Evolutionary conservation across 129 eudicot genomes (phyloP).

Genomic region (Pseudognaphalium luteoalbum): DNA sequence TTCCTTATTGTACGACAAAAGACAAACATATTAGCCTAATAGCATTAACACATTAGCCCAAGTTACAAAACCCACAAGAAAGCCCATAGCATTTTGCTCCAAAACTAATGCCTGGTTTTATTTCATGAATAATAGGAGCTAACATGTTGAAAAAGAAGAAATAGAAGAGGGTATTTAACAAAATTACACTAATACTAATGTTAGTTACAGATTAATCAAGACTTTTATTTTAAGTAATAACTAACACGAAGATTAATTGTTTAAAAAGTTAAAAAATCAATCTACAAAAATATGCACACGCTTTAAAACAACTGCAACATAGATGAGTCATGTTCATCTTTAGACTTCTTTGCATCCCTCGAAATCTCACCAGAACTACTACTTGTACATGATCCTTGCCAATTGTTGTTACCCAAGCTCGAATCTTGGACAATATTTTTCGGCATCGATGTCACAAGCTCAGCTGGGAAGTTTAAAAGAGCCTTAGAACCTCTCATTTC

Average conservation of each 20-base stretch:
- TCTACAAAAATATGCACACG: neutral
- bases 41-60: too few relatives aligned
- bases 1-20: too few relatives aligned
- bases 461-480: constrained; percentile 62
- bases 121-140: too few relatives aligned
- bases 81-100: too few relatives aligned
- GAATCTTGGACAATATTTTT: constrained; percentile 18
- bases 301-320: constrained; percentile 38
- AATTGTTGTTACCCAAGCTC: constrained; percentile 13
- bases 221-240: too few relatives aligned
- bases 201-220: too few relatives aligned
- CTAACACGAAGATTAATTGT: constrained; percentile 42
- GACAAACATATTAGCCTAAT: too few relatives aligned
- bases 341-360: constrained; percentile 5
- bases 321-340: constrained; percentile 30
- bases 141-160: too few relatives aligned
- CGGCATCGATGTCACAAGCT: constrained; percentile 30
- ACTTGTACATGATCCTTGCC: constrained; percentile 32
- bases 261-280: constrained; percentile 7
- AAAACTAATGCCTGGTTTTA: too few relatives aligned
- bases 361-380: constrained; percentile 16
- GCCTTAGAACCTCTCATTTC: constrained; percentile 76
- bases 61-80: too few relatives aligned
- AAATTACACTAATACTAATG: too few relatives aligned
- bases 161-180: too few relatives aligned